These are phyloP conservation scores for Hypocreales sp. DNA, from an alignment of 2,329 filamentous ascomycete species.

Conservation along the genomic window DNA sequence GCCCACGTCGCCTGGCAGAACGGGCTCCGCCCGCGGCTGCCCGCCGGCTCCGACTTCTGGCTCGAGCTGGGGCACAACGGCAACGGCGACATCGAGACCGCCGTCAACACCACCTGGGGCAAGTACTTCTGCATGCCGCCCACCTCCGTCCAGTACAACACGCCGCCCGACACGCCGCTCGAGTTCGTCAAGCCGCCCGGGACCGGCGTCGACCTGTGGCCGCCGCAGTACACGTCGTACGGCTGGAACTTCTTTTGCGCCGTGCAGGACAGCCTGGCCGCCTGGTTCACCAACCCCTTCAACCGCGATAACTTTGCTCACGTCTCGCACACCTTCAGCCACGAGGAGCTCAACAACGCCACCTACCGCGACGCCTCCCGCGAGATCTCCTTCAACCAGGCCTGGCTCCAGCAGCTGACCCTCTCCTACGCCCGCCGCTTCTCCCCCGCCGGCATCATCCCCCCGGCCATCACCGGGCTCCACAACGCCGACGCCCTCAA, in stretches of 20 bases:
- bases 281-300: slow-evolving; percentile 32
- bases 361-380: slow-evolving; percentile 39
- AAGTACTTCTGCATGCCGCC: slow-evolving; percentile 21
- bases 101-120: slow-evolving; percentile 29
- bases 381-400: slow-evolving; percentile 45
- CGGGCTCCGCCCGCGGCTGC: slow-evolving; percentile 28
- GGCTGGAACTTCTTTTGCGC: slow-evolving; percentile 33
- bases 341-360: slow-evolving; percentile 41
- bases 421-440: slow-evolving; percentile 29
- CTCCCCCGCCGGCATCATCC: slow-evolving; percentile 39
- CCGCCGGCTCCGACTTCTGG: slow-evolving; percentile 33
- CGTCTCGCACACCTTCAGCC: slow-evolving; percentile 48
- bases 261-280: slow-evolving; percentile 29
- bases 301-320: slow-evolving; percentile 40
- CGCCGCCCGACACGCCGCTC: slow-evolving; percentile 26
- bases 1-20: slow-evolving; percentile 26
- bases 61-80: slow-evolving; percentile 39
- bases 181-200: slow-evolving; percentile 31
- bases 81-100: slow-evolving; percentile 30
- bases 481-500: slow-evolving; percentile 47
- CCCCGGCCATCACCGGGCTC: slow-evolving; percentile 46
- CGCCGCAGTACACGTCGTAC: slow-evolving; percentile 32
- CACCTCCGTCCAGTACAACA: slow-evolving; percentile 26
- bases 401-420: slow-evolving; percentile 38
- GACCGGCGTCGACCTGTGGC: slow-evolving; percentile 33